Base-by-base conservation (phyloP, 768 basidiomycete species). In the Podaxis sp. region DNA sequence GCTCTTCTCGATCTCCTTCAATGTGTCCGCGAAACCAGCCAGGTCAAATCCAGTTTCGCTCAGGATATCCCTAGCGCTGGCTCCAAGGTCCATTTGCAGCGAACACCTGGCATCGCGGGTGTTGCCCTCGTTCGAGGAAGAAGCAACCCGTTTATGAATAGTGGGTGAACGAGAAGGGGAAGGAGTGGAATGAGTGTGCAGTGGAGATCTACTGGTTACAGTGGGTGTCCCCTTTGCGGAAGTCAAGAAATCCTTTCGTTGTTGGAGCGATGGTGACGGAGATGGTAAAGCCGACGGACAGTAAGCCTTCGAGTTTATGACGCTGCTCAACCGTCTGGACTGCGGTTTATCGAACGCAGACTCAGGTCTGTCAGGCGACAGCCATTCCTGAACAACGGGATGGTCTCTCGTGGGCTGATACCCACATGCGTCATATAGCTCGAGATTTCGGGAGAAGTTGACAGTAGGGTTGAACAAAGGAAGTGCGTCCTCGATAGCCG, bases 401-500 rank as follows among this genome's bases (percentile, higher is more conserved):
- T 80, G 74, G 16, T 70, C 69, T n/a, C 62, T 23, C 0, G 77
- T 75, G 1, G 82, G 81, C 10, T 64, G 55, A 63, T 69, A 74
- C 6, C 69, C 67, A 64, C 79, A 82, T 1, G 76, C 74, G 18
- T 73, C 70, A 59, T 82, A 84, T 14, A 80, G 47, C 52, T 82
- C 77, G 3, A 86, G 74, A 51, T 80, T 77, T 2, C 74, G 76
- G 18, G 69, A 76, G 67, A 86, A 83, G 52, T 71, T 71, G 28
- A 68, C 62, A 0, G 83, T 82, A 13, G 78, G 75, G 61, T 80
- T 79, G 69, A 84, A 86, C 2, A 86, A 72, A 4, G 85, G 84
- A 7, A 86, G 73, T 7, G 76, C 84, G 82, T 78, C 67, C 67
- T 80, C 75, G 5, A 85, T 70, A 18, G 75, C 62, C 1, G 66